These are phyloP conservation scores for Saprolegnia parasitica DNA, from an alignment of 352 stramenopile species.

Conservation along the genomic window DNA sequence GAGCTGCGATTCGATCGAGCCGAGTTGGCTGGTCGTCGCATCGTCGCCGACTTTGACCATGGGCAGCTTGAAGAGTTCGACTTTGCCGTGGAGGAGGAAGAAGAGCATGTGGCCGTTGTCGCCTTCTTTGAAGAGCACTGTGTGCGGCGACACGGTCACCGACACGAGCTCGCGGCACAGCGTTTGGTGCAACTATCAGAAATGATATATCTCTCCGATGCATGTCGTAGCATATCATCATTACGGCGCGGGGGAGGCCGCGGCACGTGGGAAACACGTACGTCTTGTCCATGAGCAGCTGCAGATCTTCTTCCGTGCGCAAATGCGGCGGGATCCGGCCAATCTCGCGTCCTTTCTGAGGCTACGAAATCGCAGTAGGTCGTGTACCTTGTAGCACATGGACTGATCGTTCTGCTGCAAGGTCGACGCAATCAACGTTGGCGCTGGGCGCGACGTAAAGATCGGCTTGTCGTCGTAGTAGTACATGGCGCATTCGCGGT, in stretches of 20 bases:
- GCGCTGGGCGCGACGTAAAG: neutral
- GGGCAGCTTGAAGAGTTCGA: constrained; percentile 14
- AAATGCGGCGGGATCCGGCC: neutral
- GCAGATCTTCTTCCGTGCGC: constrained; percentile 12
- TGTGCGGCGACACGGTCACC: constrained; percentile 2
- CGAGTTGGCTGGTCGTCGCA: neutral
- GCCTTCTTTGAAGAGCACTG: constrained; percentile 20
- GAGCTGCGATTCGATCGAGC: constrained; percentile 16
- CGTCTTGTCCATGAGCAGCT: constrained; percentile 23
- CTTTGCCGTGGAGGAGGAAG: constrained; percentile 23
- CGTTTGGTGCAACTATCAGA: constrained; percentile 5
- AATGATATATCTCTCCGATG: neutral
- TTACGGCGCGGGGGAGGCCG: neutral
- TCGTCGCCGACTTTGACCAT: constrained; percentile 18
- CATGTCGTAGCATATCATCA: neutral
- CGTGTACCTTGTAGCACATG: constrained; percentile 24
- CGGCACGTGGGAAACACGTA: constrained; percentile 11
- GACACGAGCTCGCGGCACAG: constrained; percentile 10
- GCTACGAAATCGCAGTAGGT: neutral
- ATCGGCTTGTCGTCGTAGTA: constrained; percentile 24
- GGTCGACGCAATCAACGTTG: neutral
- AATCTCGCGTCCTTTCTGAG: constrained; percentile 12
- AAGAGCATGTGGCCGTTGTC: constrained; percentile 11
- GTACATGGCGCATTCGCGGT: constrained; percentile 22
- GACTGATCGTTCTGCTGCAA: constrained; percentile 4